Base-by-base conservation (phyloP, 306 rosid species). In the Acacia crassicarpa region DNA sequence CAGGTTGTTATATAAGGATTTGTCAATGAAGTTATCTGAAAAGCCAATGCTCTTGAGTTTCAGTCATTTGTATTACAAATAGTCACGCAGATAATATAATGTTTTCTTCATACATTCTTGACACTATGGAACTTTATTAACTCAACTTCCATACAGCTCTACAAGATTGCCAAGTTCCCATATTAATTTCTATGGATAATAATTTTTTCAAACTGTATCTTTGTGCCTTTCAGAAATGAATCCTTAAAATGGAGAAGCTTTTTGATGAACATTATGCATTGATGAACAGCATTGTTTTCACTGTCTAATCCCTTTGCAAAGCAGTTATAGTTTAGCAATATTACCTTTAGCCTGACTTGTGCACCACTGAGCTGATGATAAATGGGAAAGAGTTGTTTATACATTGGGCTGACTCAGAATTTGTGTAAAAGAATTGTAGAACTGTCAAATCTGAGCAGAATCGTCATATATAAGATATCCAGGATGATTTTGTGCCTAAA, bases 371-470 rank as follows among this genome's bases (percentile, higher is more conserved):
- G 48, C 70, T 65, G 66, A 38, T 23, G 43, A 49, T 62, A 51
- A 75, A 41, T 80, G 54, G 58, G 72, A 48, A 14, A 51, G n/a
- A 69, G 48, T 71, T 56, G 41, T 23, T 79, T 73, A 77, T 69
- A 58, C 35, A 74, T 54, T 70, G 51, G 54, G 51, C 62, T 75
- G 71, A 49, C 61, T 33, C 23, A 67, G 66, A 81, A 83, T 48
- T 80, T 44, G 32, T 68, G 61, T 3, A 12, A 74, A 72, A 70
- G 5, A 15, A 23, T 30, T 41, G 53, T 45, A n/a, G 38, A 43
- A 70, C 80, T 54, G 82, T 67, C 68, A 68, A 68, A 27, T 62
- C 78, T 59, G 54, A 27, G 44, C 33, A 40, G 79, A 69, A 46
- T 80, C 43, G 59, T 66, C 45, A 40, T 56, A 59, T 32, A 22